Percentiles rank a stretch among this genome's conserved stretches.
Conservation (phyloP, 768 basidiomycete species). For the Lactifluus piperatus region DNA sequence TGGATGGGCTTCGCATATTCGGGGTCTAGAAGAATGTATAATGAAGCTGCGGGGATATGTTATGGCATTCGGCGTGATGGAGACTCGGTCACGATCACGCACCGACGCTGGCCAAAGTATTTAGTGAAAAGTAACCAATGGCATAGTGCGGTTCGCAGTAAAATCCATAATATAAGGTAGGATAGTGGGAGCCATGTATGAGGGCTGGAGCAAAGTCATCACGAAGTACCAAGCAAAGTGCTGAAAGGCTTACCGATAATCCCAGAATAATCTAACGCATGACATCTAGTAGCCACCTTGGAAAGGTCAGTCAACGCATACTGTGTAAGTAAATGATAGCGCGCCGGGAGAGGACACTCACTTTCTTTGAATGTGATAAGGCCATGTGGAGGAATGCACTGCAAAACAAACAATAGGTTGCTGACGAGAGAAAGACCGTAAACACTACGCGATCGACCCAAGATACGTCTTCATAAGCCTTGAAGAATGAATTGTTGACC, state of each 20-base stretch:
- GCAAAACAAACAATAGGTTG: conserved; percentile 61
- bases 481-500: conserved; percentile 44
- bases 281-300: conserved; percentile 52
- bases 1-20: conserved; percentile 69
- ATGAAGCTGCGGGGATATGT: conserved; percentile 40
- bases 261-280: conserved; percentile 70
- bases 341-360: conserved; percentile 27
- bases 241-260: conserved; percentile 46
- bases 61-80: neutral
- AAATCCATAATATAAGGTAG: conserved; percentile 71
- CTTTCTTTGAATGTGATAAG: conserved; percentile 62
- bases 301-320: neutral
- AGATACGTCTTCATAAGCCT: conserved; percentile 42
- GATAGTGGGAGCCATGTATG: conserved; percentile 71
- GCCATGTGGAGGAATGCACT: conserved; percentile 71
- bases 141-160: conserved; percentile 52
- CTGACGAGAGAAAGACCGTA: conserved; percentile 56
- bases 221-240: conserved; percentile 9
- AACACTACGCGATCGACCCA: conserved; percentile 56
- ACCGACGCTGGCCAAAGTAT: conserved; percentile 51
- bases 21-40: conserved; percentile 71
- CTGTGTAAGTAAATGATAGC: neutral
- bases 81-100: conserved; percentile 23
- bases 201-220: conserved; percentile 34
- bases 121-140: conserved; percentile 44